Evolutionary conservation across 1,139 yeast species (phyloP), one percentile per base, ranked within the genome.

Genomic region (Blastobotrys illinoisensis): DNA sequence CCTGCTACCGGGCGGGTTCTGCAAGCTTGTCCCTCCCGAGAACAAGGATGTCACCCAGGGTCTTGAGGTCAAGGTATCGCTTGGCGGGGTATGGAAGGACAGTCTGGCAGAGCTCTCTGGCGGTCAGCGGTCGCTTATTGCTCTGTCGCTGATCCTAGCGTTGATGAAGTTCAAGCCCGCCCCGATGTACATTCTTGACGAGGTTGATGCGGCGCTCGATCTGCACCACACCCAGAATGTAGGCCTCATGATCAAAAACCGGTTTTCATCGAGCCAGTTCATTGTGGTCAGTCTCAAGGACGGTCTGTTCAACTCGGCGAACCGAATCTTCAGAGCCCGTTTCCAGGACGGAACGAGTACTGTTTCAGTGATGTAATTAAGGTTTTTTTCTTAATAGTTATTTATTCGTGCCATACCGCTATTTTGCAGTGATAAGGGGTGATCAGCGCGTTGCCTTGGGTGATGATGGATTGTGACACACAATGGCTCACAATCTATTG

Each of bases 271-370:
- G 0, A 86, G 97, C 1, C 99, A 95, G 68, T 95, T 95, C 67
- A 91, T 95, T 61, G 96, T 95, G 54, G 99, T 95, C 18, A 88
- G 97, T 26, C 81, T 95, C 72, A 95, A 95, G 68, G 99, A 95
- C 69, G 99, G 98, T 14, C 89, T 95, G 97, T 95, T 93, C 68
- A 86, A 96, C 23, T 95, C 95, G 72, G 99, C 99, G 13, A 95
- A 95, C 67, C 78, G 96, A 58, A 89, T 95, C 32, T 95, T 90
- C 70, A 80, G 96, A 64, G 91, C 98, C 1, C 78, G 97, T 60
- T 93, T 93, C 72, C 97, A 91, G 68, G 97, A 93, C 64, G 98
- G 99, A 62, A 91, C 97, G 0, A 89, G 97, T 28, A 91, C 91
- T 28, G 98, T 93, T 1, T 64, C 65, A 48, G 72, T 67, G 9